Evolutionary conservation across 202 grass and related monocot genomes (phyloP).

Genomic region (Panicum hallii): DNA sequence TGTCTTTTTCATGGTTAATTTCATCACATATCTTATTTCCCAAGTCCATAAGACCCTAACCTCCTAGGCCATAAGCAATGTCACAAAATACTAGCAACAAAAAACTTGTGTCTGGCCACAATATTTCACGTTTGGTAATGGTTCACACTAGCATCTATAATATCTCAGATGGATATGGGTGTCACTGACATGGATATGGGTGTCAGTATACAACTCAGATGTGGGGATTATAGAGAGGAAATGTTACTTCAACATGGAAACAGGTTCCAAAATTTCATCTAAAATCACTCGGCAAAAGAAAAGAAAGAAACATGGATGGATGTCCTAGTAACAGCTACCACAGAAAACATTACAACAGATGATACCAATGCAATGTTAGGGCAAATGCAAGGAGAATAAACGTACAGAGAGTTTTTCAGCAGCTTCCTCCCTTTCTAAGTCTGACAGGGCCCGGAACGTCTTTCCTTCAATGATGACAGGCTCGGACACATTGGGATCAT

Average conservation of each 20-base stretch:
- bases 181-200: not conserved
- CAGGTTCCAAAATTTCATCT: not conserved
- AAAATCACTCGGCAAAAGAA: not conserved
- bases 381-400: slow-evolving; percentile 30
- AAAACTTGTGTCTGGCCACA: not conserved
- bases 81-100: not conserved
- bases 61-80: slow-evolving; percentile 5
- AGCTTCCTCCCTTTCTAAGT: slow-evolving; percentile 67
- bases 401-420: slow-evolving; percentile 88
- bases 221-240: not conserved
- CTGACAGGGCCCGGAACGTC: slow-evolving; percentile 65
- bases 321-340: not conserved
- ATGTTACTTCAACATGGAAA: not conserved
- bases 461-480: slow-evolving; percentile 83
- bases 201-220: not conserved
- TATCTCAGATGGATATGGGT: too few species aligned
- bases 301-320: not conserved
- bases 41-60: not conserved
- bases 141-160: not conserved
- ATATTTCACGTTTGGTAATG: not conserved
- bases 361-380: not conserved
- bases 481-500: slow-evolving; percentile 70
- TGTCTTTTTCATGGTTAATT: not conserved
- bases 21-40: not conserved
- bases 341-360: not conserved